Evolutionary conservation across 768 basidiomycete genomes (phyloP).

Genomic region (Suillus clintonianus): DNA sequence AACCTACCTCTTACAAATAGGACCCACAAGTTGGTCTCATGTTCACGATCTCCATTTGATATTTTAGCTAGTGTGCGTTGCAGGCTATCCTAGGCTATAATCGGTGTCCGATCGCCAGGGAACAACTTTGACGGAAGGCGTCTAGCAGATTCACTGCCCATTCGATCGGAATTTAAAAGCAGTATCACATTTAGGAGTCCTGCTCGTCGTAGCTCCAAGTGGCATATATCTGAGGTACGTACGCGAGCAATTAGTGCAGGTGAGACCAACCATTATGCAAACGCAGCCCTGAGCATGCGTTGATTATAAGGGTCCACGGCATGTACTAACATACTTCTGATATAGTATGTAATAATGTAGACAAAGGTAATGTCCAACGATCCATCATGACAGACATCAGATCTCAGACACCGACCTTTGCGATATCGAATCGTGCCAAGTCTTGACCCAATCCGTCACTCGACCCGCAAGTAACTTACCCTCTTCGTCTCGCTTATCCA

Average conservation of each 20-base stretch:
- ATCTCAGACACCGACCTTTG: background rate
- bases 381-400: background rate
- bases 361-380: background rate
- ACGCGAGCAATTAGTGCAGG: too few relatives aligned
- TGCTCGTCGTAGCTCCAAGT: background rate
- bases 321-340: background rate
- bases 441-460: slow-evolving; percentile 52
- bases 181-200: background rate
- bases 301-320: too few relatives aligned
- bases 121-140: background rate
- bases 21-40: background rate
- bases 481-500: slow-evolving; percentile 43
- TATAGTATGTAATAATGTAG: background rate
- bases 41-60: background rate
- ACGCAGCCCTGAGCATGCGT: background rate
- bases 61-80: background rate
- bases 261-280: background rate
- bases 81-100: background rate
- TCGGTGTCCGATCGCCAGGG: too few relatives aligned
- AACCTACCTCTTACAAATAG: background rate
- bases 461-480: slow-evolving; percentile 47
- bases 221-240: background rate
- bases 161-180: background rate
- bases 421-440: slow-evolving; percentile 4
- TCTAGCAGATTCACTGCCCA: background rate